Percentiles rank a stretch among this genome's conserved stretches.
Conservation (phyloP, 2,329 filamentous ascomycete species). For the Cytospora leucostoma region DNA sequence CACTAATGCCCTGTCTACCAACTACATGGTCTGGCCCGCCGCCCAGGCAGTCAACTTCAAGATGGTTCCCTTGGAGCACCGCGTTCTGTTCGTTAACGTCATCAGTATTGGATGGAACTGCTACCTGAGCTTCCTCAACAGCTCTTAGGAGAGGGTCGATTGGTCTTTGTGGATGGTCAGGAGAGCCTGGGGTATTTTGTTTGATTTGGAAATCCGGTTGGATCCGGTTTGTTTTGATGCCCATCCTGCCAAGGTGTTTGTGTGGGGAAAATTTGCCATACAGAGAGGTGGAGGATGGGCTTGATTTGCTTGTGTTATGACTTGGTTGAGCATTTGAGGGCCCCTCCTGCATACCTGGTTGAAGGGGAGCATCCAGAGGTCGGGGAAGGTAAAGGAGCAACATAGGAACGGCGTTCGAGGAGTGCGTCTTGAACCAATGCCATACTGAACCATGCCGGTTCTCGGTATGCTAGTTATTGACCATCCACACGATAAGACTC, state of each 20-base stretch:
- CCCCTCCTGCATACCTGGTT: conserved; percentile 2
- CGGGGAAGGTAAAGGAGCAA: conserved; percentile 12
- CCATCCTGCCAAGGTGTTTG: background rate
- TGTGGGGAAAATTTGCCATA: background rate
- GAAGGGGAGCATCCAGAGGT: background rate
- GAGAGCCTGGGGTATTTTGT: background rate
- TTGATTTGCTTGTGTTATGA: background rate
- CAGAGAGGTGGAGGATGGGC: background rate
- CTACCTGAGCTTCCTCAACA: conserved; percentile 64
- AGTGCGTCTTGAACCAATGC: conserved; percentile 8
- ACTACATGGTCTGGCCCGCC: conserved; percentile 85
- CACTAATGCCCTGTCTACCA: conserved; percentile 71
- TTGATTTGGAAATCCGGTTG: too few species aligned
- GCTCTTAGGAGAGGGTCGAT: conserved; percentile 34
- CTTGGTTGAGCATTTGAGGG: background rate
- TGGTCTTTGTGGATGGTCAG: background rate
- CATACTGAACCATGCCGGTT: conserved; percentile 28
- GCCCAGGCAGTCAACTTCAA: conserved; percentile 89
- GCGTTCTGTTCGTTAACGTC: conserved; percentile 84
- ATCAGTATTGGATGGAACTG: conserved; percentile 70
- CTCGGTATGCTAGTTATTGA: conserved; percentile 29
- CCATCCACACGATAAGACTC: background rate
- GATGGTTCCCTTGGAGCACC: conserved; percentile 78
- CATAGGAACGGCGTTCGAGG: conserved; percentile 14
- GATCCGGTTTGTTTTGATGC: background rate